Percentiles rank a stretch among this genome's conserved stretches.
phyloP scores from a whole-genome alignment of 345 rosid genomes.

The Garcia nutans region DNA sequence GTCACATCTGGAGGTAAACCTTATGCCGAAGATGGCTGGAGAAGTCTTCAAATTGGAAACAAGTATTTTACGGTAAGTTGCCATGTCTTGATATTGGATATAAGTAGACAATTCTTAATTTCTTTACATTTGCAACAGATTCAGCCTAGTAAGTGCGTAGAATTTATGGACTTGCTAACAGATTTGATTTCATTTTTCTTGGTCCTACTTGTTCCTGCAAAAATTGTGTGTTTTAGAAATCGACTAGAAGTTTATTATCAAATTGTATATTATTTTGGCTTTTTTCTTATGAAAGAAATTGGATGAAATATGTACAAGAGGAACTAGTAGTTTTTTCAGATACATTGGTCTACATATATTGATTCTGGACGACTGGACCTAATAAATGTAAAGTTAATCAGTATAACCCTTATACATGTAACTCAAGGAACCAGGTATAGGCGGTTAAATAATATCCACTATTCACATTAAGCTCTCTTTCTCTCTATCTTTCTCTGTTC shows the following conservation, averaged over 20 bases:
- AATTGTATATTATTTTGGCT: no score
- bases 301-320: no score
- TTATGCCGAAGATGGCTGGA: slow-evolving; percentile 84
- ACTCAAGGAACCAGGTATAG: no score
- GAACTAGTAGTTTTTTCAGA: no score
- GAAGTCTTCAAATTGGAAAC: slow-evolving; percentile 58
- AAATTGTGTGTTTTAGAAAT: no score
- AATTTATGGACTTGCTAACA: background rate
- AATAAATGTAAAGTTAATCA: background rate
- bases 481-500: background rate
- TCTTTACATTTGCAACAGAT: background rate
- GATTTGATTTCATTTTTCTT: background rate
- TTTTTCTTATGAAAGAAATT: no score
- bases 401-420: background rate
- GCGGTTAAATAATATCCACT: background rate
- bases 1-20: slow-evolving; percentile 76
- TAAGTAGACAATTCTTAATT: slow-evolving; percentile 5
- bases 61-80: slow-evolving; percentile 55
- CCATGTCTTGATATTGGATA: background rate
- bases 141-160: background rate
- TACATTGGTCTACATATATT: no score
- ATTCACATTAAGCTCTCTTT: background rate
- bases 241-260: no score
- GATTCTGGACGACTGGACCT: background rate
- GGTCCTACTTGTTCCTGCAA: background rate